These are phyloP conservation scores for Herpetomonas tarakana DNA, from an alignment of 208 protist genomes.

Conservation along the genomic window DNA sequence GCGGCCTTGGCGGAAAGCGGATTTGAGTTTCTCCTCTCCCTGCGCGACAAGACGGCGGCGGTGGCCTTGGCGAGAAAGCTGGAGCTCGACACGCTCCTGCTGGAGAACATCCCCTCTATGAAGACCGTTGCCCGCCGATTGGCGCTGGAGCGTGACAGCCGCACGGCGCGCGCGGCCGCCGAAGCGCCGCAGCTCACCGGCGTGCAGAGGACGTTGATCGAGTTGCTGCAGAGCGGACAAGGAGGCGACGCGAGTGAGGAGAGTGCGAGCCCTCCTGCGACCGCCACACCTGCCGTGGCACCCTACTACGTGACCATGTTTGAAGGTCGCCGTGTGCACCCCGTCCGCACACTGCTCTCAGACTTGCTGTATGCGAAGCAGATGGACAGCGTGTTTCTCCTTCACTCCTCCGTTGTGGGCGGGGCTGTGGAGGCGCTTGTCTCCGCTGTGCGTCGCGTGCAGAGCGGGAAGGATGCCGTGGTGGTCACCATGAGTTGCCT, in stretches of 20 bases:
- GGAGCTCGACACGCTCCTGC: constrained; percentile 32
- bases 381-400: constrained; percentile 72
- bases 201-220: not conserved
- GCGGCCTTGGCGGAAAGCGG: constrained; percentile 66
- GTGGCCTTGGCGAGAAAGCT: constrained; percentile 30
- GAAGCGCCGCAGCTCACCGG: constrained; percentile 15
- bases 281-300: constrained; percentile 8
- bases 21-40: constrained; percentile 49
- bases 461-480: constrained; percentile 74
- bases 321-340: constrained; percentile 35
- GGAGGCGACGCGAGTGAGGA: constrained; percentile 10
- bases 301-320: constrained; percentile 19
- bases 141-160: not conserved
- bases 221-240: constrained; percentile 13
- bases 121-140: constrained; percentile 38
- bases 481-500: constrained; percentile 66
- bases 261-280: constrained; percentile 15
- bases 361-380: constrained; percentile 40
- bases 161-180: not conserved
- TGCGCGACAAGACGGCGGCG: constrained; percentile 41
- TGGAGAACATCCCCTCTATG: constrained; percentile 39
- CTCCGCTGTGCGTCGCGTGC: constrained; percentile 48
- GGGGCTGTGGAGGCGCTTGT: constrained; percentile 46
- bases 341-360: constrained; percentile 61
- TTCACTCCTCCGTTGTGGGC: constrained; percentile 66